Percentiles rank a stretch among this genome's conserved stretches.
phyloP scores from a whole-genome alignment of 2,329 filamentous ascomycete species.

The Trichophyton simii region DNA sequence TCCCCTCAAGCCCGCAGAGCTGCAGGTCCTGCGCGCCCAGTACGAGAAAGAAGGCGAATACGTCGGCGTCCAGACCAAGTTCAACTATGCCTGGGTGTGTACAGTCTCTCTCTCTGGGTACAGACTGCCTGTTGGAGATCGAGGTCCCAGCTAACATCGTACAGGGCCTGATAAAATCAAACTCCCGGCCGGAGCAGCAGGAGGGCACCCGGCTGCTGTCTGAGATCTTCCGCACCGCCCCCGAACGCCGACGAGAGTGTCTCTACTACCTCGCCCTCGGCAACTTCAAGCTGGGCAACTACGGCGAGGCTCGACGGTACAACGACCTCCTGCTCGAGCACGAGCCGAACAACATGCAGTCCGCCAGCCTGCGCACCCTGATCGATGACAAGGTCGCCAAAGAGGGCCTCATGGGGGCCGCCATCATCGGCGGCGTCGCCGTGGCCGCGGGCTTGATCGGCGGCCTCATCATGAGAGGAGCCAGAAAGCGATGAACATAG shows the following conservation, averaged over 20 bases:
- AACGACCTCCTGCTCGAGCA: constrained; percentile 86
- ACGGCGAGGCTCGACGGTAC: constrained; percentile 84
- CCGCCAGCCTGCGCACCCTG: constrained; percentile 67
- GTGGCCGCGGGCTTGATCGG: constrained; percentile 89
- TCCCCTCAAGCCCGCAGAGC: constrained; percentile 79
- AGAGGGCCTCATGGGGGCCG: constrained; percentile 86
- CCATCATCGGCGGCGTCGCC: constrained; percentile 85
- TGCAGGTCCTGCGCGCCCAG: constrained; percentile 82
- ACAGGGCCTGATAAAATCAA: constrained; percentile 90
- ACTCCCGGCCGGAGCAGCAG: constrained; percentile 72
- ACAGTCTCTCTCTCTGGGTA: background rate
- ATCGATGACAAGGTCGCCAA: constrained; percentile 95
- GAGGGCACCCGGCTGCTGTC: constrained; percentile 85
- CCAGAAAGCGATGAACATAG: constrained; percentile 44
- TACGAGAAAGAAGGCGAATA: constrained; percentile 97
- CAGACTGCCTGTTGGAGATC: too few species aligned
- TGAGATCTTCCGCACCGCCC: constrained; percentile 89
- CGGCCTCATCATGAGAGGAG: constrained; percentile 67
- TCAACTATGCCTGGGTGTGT: constrained; percentile 96
- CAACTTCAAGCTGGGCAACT: constrained; percentile 97
- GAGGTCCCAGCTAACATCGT: background rate
- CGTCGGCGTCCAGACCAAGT: constrained; percentile 94
- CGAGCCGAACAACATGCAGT: constrained; percentile 84
- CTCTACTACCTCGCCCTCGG: constrained; percentile 95
- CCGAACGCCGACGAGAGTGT: constrained; percentile 89